These are phyloP conservation scores for Evansstolkia leycettana DNA, from an alignment of 495 filamentous ascomycete species.

Conservation along the genomic window DNA sequence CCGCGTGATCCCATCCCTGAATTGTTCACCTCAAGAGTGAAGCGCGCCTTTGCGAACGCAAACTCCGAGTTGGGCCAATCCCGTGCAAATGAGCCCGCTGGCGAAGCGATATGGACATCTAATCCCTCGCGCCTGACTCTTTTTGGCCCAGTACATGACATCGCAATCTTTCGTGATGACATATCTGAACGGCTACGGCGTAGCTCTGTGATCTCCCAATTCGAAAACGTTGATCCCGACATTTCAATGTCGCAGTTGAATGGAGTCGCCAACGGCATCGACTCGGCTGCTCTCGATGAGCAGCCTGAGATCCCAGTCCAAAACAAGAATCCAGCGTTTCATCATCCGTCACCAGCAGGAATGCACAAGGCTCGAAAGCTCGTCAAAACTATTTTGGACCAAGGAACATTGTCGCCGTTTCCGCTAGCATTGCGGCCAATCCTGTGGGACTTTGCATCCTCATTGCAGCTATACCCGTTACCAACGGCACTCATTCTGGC, in stretches of 20 bases:
- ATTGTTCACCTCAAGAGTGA: slow-evolving; percentile 73
- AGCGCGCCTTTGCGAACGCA: slow-evolving; percentile 63
- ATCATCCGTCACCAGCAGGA: slow-evolving; percentile 29
- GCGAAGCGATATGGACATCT: slow-evolving; percentile 73
- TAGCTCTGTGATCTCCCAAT: slow-evolving; percentile 47
- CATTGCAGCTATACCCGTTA: slow-evolving; percentile 74
- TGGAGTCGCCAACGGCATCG: slow-evolving; percentile 2
- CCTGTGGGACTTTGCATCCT: slow-evolving; percentile 71
- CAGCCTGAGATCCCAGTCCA: slow-evolving; percentile 7
- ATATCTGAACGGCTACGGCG: slow-evolving; percentile 64
- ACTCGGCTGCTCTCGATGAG: slow-evolving; percentile 3
- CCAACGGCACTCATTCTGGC: slow-evolving; percentile 73
- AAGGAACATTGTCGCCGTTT: slow-evolving; percentile 81
- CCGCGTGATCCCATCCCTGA: slow-evolving; percentile 69
- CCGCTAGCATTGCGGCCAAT: slow-evolving; percentile 62
- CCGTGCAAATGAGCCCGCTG: slow-evolving; percentile 32
- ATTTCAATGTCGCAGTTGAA: slow-evolving; percentile 12
- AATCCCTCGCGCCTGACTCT: slow-evolving; percentile 72
- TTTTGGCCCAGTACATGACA: slow-evolving; percentile 77
- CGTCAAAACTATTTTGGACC: slow-evolving; percentile 86
- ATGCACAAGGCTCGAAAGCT: slow-evolving; percentile 59
- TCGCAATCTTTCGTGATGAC: slow-evolving; percentile 79
- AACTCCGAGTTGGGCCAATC: slow-evolving; percentile 48
- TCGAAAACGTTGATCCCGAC: slow-evolving; percentile 11
- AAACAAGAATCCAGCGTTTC: slow-evolving; percentile 12